Percentiles rank a stretch among this genome's conserved stretches.
These are phyloP conservation scores for Phyllosticta citribraziliensis DNA, from an alignment of 2,329 filamentous ascomycete species.

Conservation along the genomic window DNA sequence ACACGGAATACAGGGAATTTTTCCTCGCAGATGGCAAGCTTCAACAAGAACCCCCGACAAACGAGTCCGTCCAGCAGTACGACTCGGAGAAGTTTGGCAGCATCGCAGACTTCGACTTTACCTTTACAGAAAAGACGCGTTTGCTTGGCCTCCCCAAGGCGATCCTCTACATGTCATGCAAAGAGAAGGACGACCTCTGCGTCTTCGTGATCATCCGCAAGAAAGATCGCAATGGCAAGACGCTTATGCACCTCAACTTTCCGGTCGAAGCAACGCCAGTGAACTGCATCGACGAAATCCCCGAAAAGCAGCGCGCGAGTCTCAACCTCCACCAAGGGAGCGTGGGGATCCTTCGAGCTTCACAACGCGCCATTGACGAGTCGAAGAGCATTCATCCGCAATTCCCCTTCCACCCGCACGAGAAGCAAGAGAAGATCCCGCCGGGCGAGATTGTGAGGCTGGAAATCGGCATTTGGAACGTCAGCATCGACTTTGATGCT, in stretches of 20 bases:
- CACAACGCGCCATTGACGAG: slow-evolving; percentile 28
- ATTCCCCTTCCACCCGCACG: slow-evolving; percentile 31
- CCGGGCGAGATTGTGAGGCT: slow-evolving; percentile 35
- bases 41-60: not conserved
- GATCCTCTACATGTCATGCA: slow-evolving; percentile 36
- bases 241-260: slow-evolving; percentile 35
- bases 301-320: slow-evolving; percentile 35
- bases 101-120: slow-evolving; percentile 15
- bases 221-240: slow-evolving; percentile 32
- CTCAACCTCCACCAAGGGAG: slow-evolving; percentile 35
- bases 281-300: slow-evolving; percentile 46
- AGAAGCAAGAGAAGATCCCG: slow-evolving; percentile 30
- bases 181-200: slow-evolving; percentile 34
- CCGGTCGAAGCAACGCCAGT: slow-evolving; percentile 27
- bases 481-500: slow-evolving; percentile 37
- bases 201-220: slow-evolving; percentile 39
- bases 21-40: slow-evolving; percentile 12
- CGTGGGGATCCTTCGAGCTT: slow-evolving; percentile 36
- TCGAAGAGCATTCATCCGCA: slow-evolving; percentile 17
- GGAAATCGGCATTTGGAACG: slow-evolving; percentile 40
- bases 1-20: slow-evolving; percentile 14
- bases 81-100: slow-evolving; percentile 15
- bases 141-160: slow-evolving; percentile 41
- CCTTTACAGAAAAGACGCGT: slow-evolving; percentile 22
- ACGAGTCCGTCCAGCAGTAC: slow-evolving; percentile 11